Base-by-base conservation (phyloP, 805 yeast genomes). In the Trichomonascus vanleenenianus region DNA sequence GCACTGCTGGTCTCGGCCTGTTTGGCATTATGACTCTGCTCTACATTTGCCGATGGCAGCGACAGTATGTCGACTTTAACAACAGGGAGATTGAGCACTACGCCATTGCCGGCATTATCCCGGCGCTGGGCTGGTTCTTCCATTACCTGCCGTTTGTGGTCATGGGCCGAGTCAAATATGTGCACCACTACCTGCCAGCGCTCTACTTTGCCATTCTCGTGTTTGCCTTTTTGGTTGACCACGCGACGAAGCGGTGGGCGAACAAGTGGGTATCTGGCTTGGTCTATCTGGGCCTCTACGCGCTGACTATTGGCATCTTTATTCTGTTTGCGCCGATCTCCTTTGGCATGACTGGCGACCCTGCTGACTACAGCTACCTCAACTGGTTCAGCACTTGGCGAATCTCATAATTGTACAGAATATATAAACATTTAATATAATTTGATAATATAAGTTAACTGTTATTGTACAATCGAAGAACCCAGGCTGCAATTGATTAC, bases 141-240 rank as follows among this genome's bases (percentile, higher is more conserved):
- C 97, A 91, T 66, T 91, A 72, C 65, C 60, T 85, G 58, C 97
- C 98, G 30, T 91, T 91, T 66, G 77, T 83, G 30, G 66, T 87
- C 49, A 91, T 91, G 98, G 88, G 94, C 10, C 84, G 98, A 71
- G 97, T 93, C 47, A 88, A 95, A 2, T 91, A 93, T 63, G 93
- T 91, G 30, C 98, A 91, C 67, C 98, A 91, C 64, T 91, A 91
- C 65, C 77, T 88, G 54, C 98, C 98, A 11, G 96, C 97, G 1
- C 74, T 89, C 52, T 91, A 85, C 67, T 91, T 91, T 70, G 97
- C 97, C 42, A 82, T 88, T 71, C 69, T 89, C 52, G 81, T 86
- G 27, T 72, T 79, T 54, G 78, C 77, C 46, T 84, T 78, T 63
- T 67, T 76, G 52, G 66, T 82, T 40, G 86, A 82, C 58, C 56